phyloP scores from a whole-genome alignment of 2,329 filamentous ascomycete species.

The Raffaelea albimanens region DNA sequence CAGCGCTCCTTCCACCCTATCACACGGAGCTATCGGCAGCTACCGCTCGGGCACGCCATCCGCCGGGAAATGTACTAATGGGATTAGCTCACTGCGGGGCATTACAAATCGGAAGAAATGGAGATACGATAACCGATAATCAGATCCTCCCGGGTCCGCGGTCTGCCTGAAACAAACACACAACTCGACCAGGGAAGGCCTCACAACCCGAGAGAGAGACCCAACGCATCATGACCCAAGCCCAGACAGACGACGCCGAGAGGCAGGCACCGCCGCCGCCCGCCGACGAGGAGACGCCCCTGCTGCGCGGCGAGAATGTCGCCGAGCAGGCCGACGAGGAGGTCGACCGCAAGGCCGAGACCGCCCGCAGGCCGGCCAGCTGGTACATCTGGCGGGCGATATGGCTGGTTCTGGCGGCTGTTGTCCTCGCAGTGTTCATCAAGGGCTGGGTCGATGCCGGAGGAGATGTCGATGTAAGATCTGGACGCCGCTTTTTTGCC shows the following conservation, averaged over 20 bases:
- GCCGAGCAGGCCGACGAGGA: neutral
- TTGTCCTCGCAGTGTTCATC: slow-evolving; percentile 28
- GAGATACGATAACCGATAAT: too few relatives aligned
- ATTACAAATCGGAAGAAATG: too few relatives aligned
- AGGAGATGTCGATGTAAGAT: slow-evolving; percentile 27
- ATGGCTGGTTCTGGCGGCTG: slow-evolving; percentile 22
- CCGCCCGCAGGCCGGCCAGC: neutral
- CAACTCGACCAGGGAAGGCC: too few relatives aligned
- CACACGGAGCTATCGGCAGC: too few relatives aligned
- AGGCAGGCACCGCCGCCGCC: neutral
- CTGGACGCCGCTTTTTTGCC: neutral
- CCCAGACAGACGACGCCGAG: neutral
- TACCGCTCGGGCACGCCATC: too few relatives aligned
- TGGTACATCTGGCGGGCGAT: slow-evolving; percentile 24
- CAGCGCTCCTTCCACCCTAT: too few relatives aligned
- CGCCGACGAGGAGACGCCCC: slow-evolving; percentile 10
- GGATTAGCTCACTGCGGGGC: too few relatives aligned
- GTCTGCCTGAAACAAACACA: too few relatives aligned
- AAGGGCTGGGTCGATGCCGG: slow-evolving; percentile 36
- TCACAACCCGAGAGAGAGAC: too few relatives aligned
- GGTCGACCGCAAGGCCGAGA: neutral
- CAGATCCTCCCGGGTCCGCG: too few relatives aligned
- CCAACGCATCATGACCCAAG: slow-evolving; percentile 2
- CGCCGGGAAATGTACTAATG: too few relatives aligned
- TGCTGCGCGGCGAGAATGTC: slow-evolving; percentile 3